These are phyloP conservation scores for Crithidia bombi DNA, from an alignment of 208 protist species.

Conservation along the genomic window DNA sequence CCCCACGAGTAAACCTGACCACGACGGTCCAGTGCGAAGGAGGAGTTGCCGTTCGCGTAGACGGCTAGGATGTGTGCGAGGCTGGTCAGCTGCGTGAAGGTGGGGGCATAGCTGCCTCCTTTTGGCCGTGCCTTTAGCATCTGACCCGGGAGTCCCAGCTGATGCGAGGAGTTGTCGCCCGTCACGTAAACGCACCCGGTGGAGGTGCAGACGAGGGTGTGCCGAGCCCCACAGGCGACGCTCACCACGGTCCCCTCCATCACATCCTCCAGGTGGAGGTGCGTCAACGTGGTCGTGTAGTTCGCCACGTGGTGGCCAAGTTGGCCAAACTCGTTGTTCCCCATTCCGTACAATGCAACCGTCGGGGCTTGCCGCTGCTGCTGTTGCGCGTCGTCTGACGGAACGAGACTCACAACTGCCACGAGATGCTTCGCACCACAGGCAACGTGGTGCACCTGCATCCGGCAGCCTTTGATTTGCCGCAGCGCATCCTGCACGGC, in stretches of 20 bases:
- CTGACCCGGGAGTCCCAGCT: slow-evolving; percentile 59
- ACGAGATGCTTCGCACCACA: slow-evolving; percentile 71
- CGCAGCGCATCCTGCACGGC: slow-evolving; percentile 24
- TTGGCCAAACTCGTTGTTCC: slow-evolving; percentile 79
- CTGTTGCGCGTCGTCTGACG: background rate
- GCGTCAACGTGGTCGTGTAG: slow-evolving; percentile 61
- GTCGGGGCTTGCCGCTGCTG: background rate
- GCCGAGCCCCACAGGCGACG: slow-evolving; percentile 67
- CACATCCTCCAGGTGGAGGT: slow-evolving; percentile 59
- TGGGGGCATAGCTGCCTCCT: slow-evolving; percentile 24
- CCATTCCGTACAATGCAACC: slow-evolving; percentile 61
- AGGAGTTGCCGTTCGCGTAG: slow-evolving; percentile 61
- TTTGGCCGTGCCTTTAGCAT: slow-evolving; percentile 31
- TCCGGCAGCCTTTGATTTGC: slow-evolving; percentile 20
- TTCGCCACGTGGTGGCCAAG: slow-evolving; percentile 66
- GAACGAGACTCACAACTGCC: slow-evolving; percentile 30
- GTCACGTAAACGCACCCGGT: slow-evolving; percentile 71
- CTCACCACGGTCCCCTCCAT: slow-evolving; percentile 47
- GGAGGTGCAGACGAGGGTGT: slow-evolving; percentile 64
- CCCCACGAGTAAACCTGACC: slow-evolving; percentile 81
- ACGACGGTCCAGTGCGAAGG: slow-evolving; percentile 63
- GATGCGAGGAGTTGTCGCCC: slow-evolving; percentile 75
- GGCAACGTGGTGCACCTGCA: slow-evolving; percentile 48
- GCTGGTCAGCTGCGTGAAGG: slow-evolving; percentile 55
- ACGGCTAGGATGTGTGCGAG: slow-evolving; percentile 65